These are phyloP conservation scores for Penicillium nucicola DNA, from an alignment of 495 filamentous ascomycete genomes.

Conservation along the genomic window DNA sequence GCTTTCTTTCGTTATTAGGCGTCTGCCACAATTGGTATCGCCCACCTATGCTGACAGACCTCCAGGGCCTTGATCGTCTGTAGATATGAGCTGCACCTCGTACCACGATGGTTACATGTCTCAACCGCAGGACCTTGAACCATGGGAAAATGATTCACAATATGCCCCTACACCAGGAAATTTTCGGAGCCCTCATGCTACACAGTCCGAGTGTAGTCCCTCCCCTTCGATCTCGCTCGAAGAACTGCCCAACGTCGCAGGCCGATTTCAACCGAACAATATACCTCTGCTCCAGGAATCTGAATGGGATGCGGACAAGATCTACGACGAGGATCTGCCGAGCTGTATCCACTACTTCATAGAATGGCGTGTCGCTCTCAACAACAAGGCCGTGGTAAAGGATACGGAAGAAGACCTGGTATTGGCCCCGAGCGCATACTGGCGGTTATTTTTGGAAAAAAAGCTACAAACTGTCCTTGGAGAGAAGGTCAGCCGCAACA, in stretches of 20 bases:
- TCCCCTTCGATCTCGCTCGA: slow-evolving; percentile 6
- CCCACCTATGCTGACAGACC: background rate
- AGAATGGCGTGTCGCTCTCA: slow-evolving; percentile 31
- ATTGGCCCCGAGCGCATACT: slow-evolving; percentile 19
- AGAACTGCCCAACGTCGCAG: slow-evolving; percentile 5
- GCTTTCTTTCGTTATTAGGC: no score
- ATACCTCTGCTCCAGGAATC: slow-evolving; percentile 13
- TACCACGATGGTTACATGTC: slow-evolving; percentile 1
- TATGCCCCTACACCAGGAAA: slow-evolving; percentile 15
- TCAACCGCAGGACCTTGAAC: background rate
- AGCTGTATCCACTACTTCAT: slow-evolving; percentile 32
- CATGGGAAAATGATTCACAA: slow-evolving; percentile 7
- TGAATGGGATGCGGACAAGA: slow-evolving; percentile 7
- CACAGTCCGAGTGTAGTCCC: slow-evolving; percentile 6
- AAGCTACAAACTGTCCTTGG: slow-evolving; percentile 11
- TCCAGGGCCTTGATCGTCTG: no score
- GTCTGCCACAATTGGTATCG: no score
- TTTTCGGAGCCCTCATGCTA: slow-evolving; percentile 1
- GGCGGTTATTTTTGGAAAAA: slow-evolving; percentile 8
- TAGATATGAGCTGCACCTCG: no score
- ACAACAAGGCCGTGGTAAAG: slow-evolving; percentile 19
- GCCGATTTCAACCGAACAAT: no score
- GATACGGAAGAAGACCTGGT: slow-evolving; percentile 27
- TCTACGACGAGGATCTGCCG: slow-evolving; percentile 23
- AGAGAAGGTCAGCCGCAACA: slow-evolving; percentile 9